Evolutionary conservation across 495 filamentous ascomycete species (phyloP).

Genomic region (Friedmanniomyces simplex): DNA sequence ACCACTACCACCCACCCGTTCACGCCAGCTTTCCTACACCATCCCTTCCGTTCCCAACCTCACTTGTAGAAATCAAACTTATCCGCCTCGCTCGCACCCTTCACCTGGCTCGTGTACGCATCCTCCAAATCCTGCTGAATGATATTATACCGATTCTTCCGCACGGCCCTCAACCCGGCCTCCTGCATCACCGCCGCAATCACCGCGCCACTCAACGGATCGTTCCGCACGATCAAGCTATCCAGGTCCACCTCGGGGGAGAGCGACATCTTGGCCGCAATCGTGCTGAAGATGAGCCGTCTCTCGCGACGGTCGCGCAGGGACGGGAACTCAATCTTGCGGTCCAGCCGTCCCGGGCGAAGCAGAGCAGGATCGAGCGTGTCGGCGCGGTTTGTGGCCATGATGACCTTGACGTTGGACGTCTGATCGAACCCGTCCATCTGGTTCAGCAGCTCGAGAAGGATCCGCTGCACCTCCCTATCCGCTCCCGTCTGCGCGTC

Average conservation of each 20-base stretch:
- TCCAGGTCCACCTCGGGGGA: slow-evolving; percentile 94
- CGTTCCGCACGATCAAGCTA: slow-evolving; percentile 88
- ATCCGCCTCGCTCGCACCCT: slow-evolving; percentile 69
- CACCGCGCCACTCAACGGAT: slow-evolving; percentile 86
- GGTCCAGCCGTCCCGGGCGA: slow-evolving; percentile 89
- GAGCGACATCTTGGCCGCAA: slow-evolving; percentile 91
- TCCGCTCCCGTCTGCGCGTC: slow-evolving; percentile 91
- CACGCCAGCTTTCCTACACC: no score
- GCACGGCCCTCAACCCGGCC: slow-evolving; percentile 84
- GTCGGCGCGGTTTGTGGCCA: slow-evolving; percentile 96
- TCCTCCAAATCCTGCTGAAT: slow-evolving; percentile 94
- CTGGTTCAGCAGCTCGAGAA: slow-evolving; percentile 96
- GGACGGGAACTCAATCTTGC: slow-evolving; percentile 97
- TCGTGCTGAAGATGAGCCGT: slow-evolving; percentile 90
- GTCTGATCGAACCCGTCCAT: slow-evolving; percentile 98
- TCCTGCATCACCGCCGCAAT: slow-evolving; percentile 99
- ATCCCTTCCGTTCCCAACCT: background rate
- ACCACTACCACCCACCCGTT: background rate
- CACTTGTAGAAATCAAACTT: slow-evolving; percentile 61
- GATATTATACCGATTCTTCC: slow-evolving; percentile 98
- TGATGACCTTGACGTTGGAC: slow-evolving; percentile 99
- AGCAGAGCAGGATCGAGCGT: slow-evolving; percentile 93
- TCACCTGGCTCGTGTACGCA: slow-evolving; percentile 90
- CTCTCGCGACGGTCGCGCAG: slow-evolving; percentile 87
- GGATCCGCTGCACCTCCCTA: slow-evolving; percentile 99